Conservation (phyloP, 2,329 filamentous ascomycete genomes). For the Phoma sp. region DNA sequence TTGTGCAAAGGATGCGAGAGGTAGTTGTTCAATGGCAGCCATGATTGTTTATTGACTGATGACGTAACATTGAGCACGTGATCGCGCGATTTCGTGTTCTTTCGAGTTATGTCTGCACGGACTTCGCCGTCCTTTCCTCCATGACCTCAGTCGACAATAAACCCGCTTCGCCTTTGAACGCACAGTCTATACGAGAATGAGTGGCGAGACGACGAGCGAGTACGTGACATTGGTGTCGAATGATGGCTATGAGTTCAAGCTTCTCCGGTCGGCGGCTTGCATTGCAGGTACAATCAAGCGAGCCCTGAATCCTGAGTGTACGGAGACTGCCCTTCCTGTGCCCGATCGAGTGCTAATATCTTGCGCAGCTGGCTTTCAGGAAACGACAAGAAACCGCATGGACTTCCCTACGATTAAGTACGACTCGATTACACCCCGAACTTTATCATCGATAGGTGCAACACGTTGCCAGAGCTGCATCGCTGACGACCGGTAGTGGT, state of each 20-base stretch:
- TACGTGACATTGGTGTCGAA: constrained; percentile 80
- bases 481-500: constrained; percentile 59
- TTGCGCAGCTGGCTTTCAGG: constrained; percentile 66
- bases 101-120: not conserved
- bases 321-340: constrained; percentile 24
- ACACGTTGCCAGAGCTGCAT: not conserved
- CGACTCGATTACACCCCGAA: constrained; percentile 11
- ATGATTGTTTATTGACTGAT: too few species aligned
- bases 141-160: not conserved
- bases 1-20: not conserved
- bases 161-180: not conserved
- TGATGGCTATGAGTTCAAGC: constrained; percentile 79
- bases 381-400: constrained; percentile 70
- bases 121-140: not conserved
- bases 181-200: constrained; percentile 21
- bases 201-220: constrained; percentile 56
- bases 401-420: constrained; percentile 78
- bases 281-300: constrained; percentile 76
- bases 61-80: constrained; percentile 4
- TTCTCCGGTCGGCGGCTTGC: constrained; percentile 73
- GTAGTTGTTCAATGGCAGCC: not conserved
- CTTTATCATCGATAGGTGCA: not conserved
- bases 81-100: constrained; percentile 8
- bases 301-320: constrained; percentile 76
- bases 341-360: not conserved